A percentile compares a stretch with the other conserved stretches of the same genome.
Conservation (phyloP, 345 rosid species). For the Pistacia vera region DNA sequence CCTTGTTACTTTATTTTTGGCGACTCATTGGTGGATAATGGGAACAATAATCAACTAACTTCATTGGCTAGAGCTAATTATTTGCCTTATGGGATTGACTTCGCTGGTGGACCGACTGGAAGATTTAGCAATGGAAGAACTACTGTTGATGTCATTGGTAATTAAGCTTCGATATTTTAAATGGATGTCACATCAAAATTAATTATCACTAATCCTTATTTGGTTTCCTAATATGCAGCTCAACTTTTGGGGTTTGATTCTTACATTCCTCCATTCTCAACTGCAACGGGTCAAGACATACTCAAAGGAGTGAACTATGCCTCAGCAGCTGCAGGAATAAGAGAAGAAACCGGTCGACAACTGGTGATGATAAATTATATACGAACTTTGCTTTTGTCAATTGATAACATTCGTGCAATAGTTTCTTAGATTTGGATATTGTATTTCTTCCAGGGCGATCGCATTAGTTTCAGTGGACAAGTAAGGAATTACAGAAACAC, state of each 20-base stretch:
- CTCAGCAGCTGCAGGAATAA: constrained; percentile 88
- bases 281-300: constrained; percentile 52
- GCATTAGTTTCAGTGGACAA: constrained; percentile 76
- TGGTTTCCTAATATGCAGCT: not conserved
- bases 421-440: not conserved
- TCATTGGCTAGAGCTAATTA: constrained; percentile 79
- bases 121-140: constrained; percentile 82
- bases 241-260: constrained; percentile 53
- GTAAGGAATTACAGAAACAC: constrained; percentile 65
- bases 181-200: too few relatives aligned
- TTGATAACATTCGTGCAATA: not conserved
- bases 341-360: constrained; percentile 82
- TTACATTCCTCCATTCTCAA: constrained; percentile 57
- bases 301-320: constrained; percentile 79
- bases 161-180: not conserved
- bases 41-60: constrained; percentile 71
- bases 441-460: constrained; percentile 51
- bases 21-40: constrained; percentile 91
- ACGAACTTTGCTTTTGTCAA: not conserved
- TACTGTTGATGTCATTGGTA: constrained; percentile 75
- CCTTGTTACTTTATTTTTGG: constrained; percentile 91
- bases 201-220: not conserved
- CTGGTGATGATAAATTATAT: constrained; percentile 36
- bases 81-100: constrained; percentile 85
- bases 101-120: constrained; percentile 70